Evolutionary conservation across 2,329 filamentous ascomycete species (phyloP).

Genomic region (Metarhizium humberi): DNA sequence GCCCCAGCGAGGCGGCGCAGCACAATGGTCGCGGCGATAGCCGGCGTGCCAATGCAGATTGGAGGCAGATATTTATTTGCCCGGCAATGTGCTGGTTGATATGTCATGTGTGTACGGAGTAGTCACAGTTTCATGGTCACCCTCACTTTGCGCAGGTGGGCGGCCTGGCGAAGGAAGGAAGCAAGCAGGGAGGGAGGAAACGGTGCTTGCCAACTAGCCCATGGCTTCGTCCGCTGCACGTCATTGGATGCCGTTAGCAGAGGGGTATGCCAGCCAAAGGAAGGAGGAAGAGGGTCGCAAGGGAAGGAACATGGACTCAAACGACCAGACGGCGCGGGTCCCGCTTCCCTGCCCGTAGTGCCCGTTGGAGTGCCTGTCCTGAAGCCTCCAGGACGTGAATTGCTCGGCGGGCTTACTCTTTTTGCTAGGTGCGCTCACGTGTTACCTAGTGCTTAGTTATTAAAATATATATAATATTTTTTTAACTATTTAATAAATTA

Average conservation of each 20-base stretch:
- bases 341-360: neutral
- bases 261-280: neutral
- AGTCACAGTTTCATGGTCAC: neutral
- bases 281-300: neutral
- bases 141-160: neutral
- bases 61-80: neutral
- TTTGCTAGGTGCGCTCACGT: too few species aligned
- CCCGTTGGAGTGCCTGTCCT: neutral
- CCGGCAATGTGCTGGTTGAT: too few species aligned
- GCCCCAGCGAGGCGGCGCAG: neutral
- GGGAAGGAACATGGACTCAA: neutral
- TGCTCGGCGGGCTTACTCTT: too few species aligned
- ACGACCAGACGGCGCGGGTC: neutral
- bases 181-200: neutral
- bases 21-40: neutral
- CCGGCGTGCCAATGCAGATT: too few species aligned
- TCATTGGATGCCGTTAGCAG: neutral
- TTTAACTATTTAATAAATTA: too few species aligned
- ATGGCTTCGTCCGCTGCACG: neutral
- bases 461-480: too few species aligned
- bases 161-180: neutral
- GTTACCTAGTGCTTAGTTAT: too few species aligned
- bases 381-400: too few species aligned
- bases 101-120: too few species aligned
- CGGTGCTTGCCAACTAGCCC: neutral